Percentiles rank a stretch among this genome's conserved stretches.
Evolutionary conservation across 2,329 filamentous ascomycete genomes (phyloP).

Genomic region (Botrytis tulipae): DNA sequence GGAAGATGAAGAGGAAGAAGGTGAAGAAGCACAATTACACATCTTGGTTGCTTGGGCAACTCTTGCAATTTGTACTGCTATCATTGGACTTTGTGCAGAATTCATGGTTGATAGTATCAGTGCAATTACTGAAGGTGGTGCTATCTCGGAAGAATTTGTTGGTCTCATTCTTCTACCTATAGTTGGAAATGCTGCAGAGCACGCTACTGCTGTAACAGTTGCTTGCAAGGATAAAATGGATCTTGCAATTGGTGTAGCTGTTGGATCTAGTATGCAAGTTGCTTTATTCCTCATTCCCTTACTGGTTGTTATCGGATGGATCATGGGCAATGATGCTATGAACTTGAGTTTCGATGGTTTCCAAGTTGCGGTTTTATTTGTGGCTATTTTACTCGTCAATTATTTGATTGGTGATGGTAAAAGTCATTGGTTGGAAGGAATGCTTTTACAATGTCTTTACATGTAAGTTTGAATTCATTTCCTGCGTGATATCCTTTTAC

Average conservation of each 20-base stretch:
- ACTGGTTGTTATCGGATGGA: constrained; percentile 78
- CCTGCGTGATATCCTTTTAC: neutral
- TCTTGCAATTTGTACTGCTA: constrained; percentile 66
- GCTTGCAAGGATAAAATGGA: constrained; percentile 74
- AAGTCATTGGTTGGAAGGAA: constrained; percentile 46
- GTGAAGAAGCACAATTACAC: constrained; percentile 72
- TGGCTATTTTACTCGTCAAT: constrained; percentile 80
- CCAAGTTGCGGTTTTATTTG: constrained; percentile 82
- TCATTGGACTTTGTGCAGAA: constrained; percentile 74
- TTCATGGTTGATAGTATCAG: constrained; percentile 77
- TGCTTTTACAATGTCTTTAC: constrained; percentile 37
- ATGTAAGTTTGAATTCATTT: constrained; percentile 28
- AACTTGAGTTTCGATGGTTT: constrained; percentile 73
- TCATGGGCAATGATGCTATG: constrained; percentile 64
- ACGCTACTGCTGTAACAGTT: constrained; percentile 81
- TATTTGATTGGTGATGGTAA: constrained; percentile 73
- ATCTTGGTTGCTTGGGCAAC: constrained; percentile 70
- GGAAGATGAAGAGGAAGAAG: constrained; percentile 63
- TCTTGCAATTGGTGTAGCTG: constrained; percentile 74
- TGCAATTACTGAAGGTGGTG: constrained; percentile 64
- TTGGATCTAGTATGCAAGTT: constrained; percentile 82
- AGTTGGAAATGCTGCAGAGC: constrained; percentile 78
- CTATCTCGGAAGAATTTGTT: constrained; percentile 77
- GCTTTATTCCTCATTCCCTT: constrained; percentile 78
- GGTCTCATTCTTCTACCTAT: constrained; percentile 78